Conservation (phyloP, 345 rosid species). For the Citrus inodora region DNA sequence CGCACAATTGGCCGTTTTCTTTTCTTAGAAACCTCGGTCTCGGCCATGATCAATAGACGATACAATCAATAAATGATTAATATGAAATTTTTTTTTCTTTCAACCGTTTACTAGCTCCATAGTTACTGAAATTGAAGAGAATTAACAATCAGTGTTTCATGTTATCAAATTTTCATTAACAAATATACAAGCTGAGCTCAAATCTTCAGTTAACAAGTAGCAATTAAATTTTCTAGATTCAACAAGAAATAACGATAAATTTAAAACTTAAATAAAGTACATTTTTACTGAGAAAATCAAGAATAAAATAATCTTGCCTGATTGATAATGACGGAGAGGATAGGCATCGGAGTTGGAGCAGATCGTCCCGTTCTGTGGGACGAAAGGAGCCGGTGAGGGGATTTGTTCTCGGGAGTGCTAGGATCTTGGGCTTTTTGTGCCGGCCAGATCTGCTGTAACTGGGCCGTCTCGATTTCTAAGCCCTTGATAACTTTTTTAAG, state of each 20-base stretch:
- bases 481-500: neutral
- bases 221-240: neutral
- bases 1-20: constrained; percentile 79
- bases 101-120: neutral
- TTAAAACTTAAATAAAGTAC: too few species aligned
- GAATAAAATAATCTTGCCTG: neutral
- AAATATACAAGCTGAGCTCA: neutral
- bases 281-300: too few species aligned
- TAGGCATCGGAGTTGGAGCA: too few species aligned
- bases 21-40: constrained; percentile 27
- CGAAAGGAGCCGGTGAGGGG: neutral
- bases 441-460: neutral
- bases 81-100: neutral
- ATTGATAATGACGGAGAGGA: neutral
- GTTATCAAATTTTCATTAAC: neutral
- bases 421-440: neutral
- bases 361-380: too few species aligned
- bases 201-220: neutral
- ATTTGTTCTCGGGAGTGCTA: neutral
- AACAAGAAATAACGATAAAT: neutral
- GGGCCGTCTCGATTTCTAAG: neutral
- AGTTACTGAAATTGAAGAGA: neutral
- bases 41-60: neutral
- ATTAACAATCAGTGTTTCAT: neutral
- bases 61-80: neutral